Percentiles rank a stretch among this genome's conserved stretches.
phyloP scores from a whole-genome alignment of 495 filamentous ascomycete genomes.

The Sordaria brevicollis region DNA sequence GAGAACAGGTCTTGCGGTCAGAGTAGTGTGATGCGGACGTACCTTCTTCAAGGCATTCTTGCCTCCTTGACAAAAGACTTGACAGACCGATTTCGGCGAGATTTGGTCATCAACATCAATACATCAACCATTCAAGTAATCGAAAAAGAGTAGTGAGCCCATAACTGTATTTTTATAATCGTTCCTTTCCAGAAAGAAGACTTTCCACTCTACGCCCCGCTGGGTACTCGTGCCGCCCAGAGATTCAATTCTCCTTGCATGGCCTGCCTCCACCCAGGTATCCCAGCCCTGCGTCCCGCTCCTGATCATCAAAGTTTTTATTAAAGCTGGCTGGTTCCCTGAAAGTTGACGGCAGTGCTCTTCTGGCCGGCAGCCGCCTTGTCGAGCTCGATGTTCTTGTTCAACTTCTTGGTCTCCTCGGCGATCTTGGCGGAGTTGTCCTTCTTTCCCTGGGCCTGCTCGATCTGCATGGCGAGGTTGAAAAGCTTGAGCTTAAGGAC shows the following conservation, averaged over 20 bases:
- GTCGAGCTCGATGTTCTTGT: slow-evolving; percentile 34
- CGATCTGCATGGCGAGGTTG: slow-evolving; percentile 22
- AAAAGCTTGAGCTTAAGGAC: slow-evolving; percentile 40
- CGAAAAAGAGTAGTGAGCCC: not conserved
- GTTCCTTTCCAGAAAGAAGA: not conserved
- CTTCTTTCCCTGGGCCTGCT: slow-evolving; percentile 23
- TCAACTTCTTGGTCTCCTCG: slow-evolving; percentile 31
- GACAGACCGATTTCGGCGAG: not conserved
- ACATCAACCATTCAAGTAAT: not conserved
- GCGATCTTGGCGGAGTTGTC: slow-evolving; percentile 25
- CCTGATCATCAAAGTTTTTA: not conserved
- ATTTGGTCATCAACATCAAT: not conserved
- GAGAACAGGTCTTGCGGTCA: not conserved
- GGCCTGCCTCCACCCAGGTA: not conserved
- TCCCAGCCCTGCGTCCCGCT: not conserved
- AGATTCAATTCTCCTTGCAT: not conserved
- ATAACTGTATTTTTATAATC: not conserved
- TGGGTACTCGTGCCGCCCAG: not conserved
- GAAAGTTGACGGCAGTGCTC: slow-evolving; percentile 23
- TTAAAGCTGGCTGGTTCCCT: not conserved
- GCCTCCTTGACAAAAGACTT: no score
- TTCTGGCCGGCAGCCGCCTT: slow-evolving; percentile 24
- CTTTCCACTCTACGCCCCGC: not conserved
- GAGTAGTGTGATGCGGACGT: not conserved
- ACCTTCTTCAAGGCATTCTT: no score